phyloP scores from a whole-genome alignment of 2,329 filamentous ascomycete genomes.

The Fusarium caatingaense region DNA sequence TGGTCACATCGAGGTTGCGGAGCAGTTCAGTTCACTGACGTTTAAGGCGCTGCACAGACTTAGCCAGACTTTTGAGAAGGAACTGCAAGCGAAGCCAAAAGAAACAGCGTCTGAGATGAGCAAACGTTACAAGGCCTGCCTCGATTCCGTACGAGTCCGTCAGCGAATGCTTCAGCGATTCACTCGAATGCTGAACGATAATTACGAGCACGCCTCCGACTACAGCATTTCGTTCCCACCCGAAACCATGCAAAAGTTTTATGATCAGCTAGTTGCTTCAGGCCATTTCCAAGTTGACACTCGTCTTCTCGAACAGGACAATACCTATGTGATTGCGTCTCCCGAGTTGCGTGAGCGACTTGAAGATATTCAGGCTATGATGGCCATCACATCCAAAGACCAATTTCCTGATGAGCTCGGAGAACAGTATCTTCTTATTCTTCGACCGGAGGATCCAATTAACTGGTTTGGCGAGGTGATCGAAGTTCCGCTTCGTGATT shows the following conservation, averaged over 20 bases:
- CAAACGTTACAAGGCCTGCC: conserved; percentile 93
- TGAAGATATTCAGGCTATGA: conserved; percentile 85
- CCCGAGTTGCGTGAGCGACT: conserved; percentile 79
- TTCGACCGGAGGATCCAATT: conserved; percentile 82
- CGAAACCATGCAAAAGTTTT: conserved; percentile 78
- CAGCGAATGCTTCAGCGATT: conserved; percentile 98
- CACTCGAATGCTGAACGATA: conserved; percentile 87
- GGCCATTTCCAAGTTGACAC: conserved; percentile 90
- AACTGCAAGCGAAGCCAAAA: conserved; percentile 84
- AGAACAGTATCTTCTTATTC: conserved; percentile 82
- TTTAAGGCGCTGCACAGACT: conserved; percentile 91
- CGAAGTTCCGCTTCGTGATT: conserved; percentile 76
- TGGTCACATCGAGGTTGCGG: conserved; percentile 95
- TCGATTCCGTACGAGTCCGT: conserved; percentile 95
- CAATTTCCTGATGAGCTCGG: conserved; percentile 75
- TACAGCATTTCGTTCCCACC: conserved; percentile 83
- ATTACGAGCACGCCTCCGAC: conserved; percentile 97
- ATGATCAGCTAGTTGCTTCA: conserved; percentile 81
- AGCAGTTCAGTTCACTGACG: conserved; percentile 95
- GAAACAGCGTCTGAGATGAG: conserved; percentile 91
- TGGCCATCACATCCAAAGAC: conserved; percentile 74
- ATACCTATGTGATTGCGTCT: conserved; percentile 86
- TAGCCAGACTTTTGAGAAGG: conserved; percentile 90
- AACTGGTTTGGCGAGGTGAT: conserved; percentile 85
- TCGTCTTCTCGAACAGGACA: conserved; percentile 75